These are phyloP conservation scores for Cucurbitaria berberidis DNA, from an alignment of 2,329 filamentous ascomycete genomes.

Conservation along the genomic window DNA sequence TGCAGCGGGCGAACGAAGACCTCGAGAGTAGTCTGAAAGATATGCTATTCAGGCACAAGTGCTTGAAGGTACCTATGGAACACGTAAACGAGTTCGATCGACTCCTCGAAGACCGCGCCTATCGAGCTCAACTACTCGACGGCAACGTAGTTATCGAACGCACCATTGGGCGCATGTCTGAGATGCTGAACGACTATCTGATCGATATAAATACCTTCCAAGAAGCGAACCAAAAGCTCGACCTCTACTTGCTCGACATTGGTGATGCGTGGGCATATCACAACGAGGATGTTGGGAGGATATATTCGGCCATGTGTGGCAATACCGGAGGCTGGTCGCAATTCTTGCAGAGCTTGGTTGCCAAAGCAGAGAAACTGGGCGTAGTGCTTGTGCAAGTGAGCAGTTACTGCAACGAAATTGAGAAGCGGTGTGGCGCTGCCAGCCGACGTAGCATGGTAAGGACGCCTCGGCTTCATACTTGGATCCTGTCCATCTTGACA, in stretches of 20 bases:
- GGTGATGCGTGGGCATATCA: conserved; percentile 65
- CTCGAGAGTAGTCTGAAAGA: conserved; percentile 79
- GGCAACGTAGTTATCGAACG: conserved; percentile 93
- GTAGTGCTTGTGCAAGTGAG: conserved; percentile 73
- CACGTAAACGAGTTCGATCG: conserved; percentile 83
- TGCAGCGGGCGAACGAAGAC: conserved; percentile 86
- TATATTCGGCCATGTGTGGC: conserved; percentile 88
- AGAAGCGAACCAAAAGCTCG: conserved; percentile 76
- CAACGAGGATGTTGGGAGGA: conserved; percentile 68
- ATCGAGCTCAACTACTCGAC: conserved; percentile 79
- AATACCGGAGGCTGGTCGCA: conserved; percentile 91
- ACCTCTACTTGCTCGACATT: conserved; percentile 73
- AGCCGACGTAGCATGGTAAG: conserved; percentile 78
- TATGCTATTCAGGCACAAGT: conserved; percentile 72
- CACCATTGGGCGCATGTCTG: conserved; percentile 79
- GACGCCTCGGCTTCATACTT: conserved; percentile 4
- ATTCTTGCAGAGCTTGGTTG: conserved; percentile 77
- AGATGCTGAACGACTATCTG: conserved; percentile 76
- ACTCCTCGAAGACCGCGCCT: conserved; percentile 84
- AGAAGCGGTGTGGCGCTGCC: conserved; percentile 81
- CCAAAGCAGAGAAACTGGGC: conserved; percentile 73
- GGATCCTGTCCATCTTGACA: conserved; percentile 6
- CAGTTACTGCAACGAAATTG: conserved; percentile 82
- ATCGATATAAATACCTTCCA: conserved; percentile 81
- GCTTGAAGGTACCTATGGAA: conserved; percentile 80